Conservation (phyloP, 352 stramenopile genomes). For the Lagenidium giganteum region DNA sequence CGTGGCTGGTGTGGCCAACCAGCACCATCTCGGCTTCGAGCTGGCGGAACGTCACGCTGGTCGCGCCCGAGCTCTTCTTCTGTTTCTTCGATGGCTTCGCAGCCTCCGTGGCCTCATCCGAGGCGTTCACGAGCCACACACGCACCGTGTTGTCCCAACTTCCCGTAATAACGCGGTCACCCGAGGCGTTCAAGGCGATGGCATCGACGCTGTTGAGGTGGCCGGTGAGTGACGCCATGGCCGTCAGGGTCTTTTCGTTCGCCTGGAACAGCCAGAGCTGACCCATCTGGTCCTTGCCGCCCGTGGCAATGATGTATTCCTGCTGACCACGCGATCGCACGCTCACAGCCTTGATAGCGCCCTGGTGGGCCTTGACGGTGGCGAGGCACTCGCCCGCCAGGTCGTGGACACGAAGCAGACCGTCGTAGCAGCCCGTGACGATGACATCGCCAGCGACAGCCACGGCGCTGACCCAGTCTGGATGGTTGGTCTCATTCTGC, state of each 20-base stretch:
- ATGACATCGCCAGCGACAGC: constrained; percentile 36
- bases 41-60: constrained; percentile 69
- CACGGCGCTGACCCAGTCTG: constrained; percentile 86
- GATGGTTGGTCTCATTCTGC: constrained; percentile 58
- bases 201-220: constrained; percentile 83
- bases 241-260: constrained; percentile 29
- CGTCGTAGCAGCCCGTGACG: constrained; percentile 85
- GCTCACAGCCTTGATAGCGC: constrained; percentile 64
- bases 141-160: constrained; percentile 86
- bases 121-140: constrained; percentile 36
- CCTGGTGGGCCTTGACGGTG: constrained; percentile 72
- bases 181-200: constrained; percentile 27
- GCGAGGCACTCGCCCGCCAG: constrained; percentile 35
- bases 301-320: constrained; percentile 64
- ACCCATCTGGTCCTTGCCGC: constrained; percentile 71
- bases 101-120: constrained; percentile 12
- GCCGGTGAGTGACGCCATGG: constrained; percentile 49
- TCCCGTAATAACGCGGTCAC: constrained; percentile 49
- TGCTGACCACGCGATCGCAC: constrained; percentile 25
- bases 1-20: constrained; percentile 69
- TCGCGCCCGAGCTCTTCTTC: constrained; percentile 26
- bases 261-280: constrained; percentile 59
- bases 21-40: constrained; percentile 72
- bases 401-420: constrained; percentile 78
- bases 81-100: constrained; percentile 65